Base-by-base conservation (phyloP, 495 filamentous ascomycete genomes). In the Aspergillus sparsus region DNA sequence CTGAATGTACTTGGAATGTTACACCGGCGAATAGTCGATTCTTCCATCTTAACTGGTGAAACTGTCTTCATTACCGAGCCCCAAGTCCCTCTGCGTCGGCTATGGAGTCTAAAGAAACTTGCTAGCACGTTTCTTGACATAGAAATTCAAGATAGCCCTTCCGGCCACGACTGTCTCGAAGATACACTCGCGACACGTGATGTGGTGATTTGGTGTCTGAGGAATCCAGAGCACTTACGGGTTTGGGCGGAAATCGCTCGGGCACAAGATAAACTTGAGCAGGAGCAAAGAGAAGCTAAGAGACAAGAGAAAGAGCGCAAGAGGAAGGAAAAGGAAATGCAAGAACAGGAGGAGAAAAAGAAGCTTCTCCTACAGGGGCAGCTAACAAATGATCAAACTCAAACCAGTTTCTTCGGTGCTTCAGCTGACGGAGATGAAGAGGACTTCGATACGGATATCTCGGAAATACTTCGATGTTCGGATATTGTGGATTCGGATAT, bases 1-100 rank as follows among this genome's bases (percentile, higher is more conserved):
- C 68, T 82, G 2, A 63, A 73, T 15, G 74, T 74, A 3, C 64
- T 83, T 31, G 69, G 77, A 8, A 73, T 82, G 33, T 62, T 74
- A 21, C 80, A 80, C 53, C 49, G 62, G 0, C 64, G 64, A 6
- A 64, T 80, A 31, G 74, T 83, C 8, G 80, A 83, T 50, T 64
- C 70, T 10, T 57, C 61, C 0, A 68, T 76, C 7, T 11, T 74
- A 9, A 67, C 72, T 10, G 56, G 47, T 7, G 63, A 73, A 13
- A 57, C 62, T 7, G 71, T 72, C 1, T 71, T 66, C 13, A 47
- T 46, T 2, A 37, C 49, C 7, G 55, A 39, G 9, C 15, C 44
- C 0, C 15, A 27, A 6, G 39, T 62, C 13, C 9, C 52, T 0
- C 44, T 66, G 1, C 35, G 34, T 10, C 70, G 69, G 7, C 36